A percentile compares a stretch with the other conserved stretches of the same genome.
phyloP scores from a whole-genome alignment of 1,284 basidiomycete species.

The Tilletiopsis washingtonensis region DNA sequence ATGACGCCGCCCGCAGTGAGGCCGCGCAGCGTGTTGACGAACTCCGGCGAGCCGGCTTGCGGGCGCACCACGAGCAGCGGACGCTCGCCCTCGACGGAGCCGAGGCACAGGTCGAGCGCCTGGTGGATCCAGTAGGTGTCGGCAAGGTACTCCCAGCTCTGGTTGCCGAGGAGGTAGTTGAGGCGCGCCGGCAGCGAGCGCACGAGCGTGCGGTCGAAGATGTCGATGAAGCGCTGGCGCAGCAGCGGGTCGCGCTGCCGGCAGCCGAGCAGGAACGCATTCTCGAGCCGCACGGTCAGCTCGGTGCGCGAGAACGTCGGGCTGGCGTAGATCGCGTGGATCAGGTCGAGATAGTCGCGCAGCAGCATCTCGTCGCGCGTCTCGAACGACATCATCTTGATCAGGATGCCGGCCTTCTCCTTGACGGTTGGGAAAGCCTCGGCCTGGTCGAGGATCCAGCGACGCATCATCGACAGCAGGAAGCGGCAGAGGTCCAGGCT shows the following conservation, averaged over 20 bases:
- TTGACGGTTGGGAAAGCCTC: constrained; percentile 69
- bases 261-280: constrained; percentile 86
- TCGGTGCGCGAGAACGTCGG: constrained; percentile 79
- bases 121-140: constrained; percentile 94
- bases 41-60: constrained; percentile 8
- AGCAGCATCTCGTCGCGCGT: constrained; percentile 62
- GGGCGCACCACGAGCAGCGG: constrained; percentile 14
- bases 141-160: constrained; percentile 89
- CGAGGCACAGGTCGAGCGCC: constrained; percentile 80
- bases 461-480: constrained; percentile 75
- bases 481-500: constrained; percentile 72
- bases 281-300: constrained; percentile 84
- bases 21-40: constrained; percentile 16
- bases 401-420: constrained; percentile 82
- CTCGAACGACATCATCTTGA: constrained; percentile 87
- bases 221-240: constrained; percentile 79
- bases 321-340: constrained; percentile 90
- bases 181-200: constrained; percentile 72
- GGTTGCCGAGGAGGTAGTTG: constrained; percentile 83
- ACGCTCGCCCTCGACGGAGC: constrained; percentile 47
- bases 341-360: constrained; percentile 76
- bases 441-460: constrained; percentile 68
- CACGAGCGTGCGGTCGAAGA: constrained; percentile 82
- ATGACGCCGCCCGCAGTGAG: constrained; percentile 29
- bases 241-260: constrained; percentile 71